phyloP scores from a whole-genome alignment of 768 basidiomycete species.

The Leccinum rimulosum region DNA sequence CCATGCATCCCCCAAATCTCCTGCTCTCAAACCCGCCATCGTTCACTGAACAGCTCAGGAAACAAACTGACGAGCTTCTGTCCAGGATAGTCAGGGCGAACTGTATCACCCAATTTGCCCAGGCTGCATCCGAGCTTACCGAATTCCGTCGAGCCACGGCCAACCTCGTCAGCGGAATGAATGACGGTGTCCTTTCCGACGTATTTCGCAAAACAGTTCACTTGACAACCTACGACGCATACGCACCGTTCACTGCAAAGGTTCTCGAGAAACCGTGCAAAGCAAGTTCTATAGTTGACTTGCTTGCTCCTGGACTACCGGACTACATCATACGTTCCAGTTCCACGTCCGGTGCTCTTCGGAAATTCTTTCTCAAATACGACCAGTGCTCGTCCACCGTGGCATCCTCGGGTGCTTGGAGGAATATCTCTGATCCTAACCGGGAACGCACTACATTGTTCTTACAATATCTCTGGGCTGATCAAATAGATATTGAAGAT shows the following conservation, averaged over 20 bases:
- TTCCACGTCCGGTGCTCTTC: background rate
- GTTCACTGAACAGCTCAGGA: too few relatives aligned
- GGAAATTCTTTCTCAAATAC: background rate
- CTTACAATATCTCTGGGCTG: background rate
- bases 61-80: too few relatives aligned
- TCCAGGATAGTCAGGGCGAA: too few relatives aligned
- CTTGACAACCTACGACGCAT: too few relatives aligned
- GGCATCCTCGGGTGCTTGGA: background rate
- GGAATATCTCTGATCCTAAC: background rate
- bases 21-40: too few relatives aligned
- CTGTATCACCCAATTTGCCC: too few relatives aligned
- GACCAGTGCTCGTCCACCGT: background rate
- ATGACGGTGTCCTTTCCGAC: too few relatives aligned
- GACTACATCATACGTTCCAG: background rate
- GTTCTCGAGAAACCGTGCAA: background rate
- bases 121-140: too few relatives aligned
- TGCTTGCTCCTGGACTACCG: background rate
- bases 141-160: too few relatives aligned
- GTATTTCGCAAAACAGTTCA: too few relatives aligned
- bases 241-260: background rate
- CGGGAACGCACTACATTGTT: background rate
- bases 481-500: background rate
- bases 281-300: background rate
- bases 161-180: too few relatives aligned
- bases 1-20: too few relatives aligned